Base-by-base conservation (phyloP, 164 flowering plant genomes). In the Berberis vulgaris region DNA sequence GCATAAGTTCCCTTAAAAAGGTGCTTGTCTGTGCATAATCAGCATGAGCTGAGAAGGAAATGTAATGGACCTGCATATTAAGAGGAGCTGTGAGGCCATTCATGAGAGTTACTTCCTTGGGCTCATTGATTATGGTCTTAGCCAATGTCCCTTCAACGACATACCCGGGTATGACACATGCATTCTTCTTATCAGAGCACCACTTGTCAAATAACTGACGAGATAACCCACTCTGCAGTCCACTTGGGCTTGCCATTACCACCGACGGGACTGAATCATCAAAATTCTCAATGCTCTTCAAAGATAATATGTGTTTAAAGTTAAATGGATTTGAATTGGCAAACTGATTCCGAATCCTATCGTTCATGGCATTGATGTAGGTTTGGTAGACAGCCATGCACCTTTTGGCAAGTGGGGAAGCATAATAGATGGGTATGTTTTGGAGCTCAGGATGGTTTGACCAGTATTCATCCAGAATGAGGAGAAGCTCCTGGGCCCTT, bases 391-490 rank as follows among this genome's bases (percentile, higher is more conserved):
- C 97, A 58, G 91, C 80, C 91, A 91, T 84, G 74, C 97, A 94
- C 72, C 86, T 79, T 65, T 89, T 86, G 46, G 99, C 99, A 57
- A 94, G 97, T 2, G 97, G 99, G 7, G 99, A 94, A 57, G 99
- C 99, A 77, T 94, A 94, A 69, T 94, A 94, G 47, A 94, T 89
- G 12, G 96, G 97, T 60, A 94, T 79, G 61, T 86, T 89, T 11
- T 86, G 91, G 62, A 94, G 88, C 65, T 94, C 97, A 13, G 96
- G 94, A 69, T 91, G 97, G 70, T 74, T 84, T 9, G 96, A 74
- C 99, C 99, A 91, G 60, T 87, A 94, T 75, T 94, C 99, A 66
- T 94, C 99, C 55, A 94, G 89, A 54, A 94, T 91, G 60, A 94
- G 77, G 11, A 94, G 91, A 11, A 94, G 86, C 66, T 94, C 99